These are phyloP conservation scores for Eucalyptus marginata DNA, from an alignment of 345 rosid species.

Conservation along the genomic window DNA sequence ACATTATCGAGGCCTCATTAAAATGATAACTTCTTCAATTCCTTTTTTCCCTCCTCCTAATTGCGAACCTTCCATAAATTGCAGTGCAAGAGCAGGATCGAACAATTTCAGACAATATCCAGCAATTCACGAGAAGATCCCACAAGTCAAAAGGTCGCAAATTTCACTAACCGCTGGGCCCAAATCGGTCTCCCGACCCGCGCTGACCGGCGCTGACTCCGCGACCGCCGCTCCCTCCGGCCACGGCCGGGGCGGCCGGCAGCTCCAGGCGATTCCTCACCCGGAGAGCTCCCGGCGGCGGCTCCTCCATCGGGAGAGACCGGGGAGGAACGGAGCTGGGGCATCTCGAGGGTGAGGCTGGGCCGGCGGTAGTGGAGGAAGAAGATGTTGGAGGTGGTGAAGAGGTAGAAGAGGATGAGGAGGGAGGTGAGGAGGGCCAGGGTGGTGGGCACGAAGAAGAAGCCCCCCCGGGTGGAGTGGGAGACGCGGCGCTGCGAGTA, in stretches of 20 bases:
- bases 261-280: neutral
- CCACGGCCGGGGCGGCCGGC: neutral
- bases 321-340: neutral
- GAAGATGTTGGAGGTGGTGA: slow-evolving; percentile 31
- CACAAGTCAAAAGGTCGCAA: neutral
- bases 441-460: slow-evolving; percentile 37
- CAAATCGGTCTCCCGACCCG: neutral
- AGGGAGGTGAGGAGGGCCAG: slow-evolving; percentile 36
- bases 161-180: neutral
- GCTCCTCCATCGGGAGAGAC: neutral
- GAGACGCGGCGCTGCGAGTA: slow-evolving; percentile 12
- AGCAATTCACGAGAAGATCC: neutral
- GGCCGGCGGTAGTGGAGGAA: neutral
- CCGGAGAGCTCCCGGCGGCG: neutral
- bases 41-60: neutral
- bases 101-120: neutral
- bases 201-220: neutral
- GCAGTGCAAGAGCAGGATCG: neutral
- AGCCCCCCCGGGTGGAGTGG: slow-evolving; percentile 3
- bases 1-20: neutral
- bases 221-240: neutral
- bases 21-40: neutral
- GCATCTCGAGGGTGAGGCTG: neutral
- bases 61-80: neutral
- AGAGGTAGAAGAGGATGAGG: slow-evolving; percentile 31